These are phyloP conservation scores for Cryphonectria naterciae DNA, from an alignment of 2,329 filamentous ascomycete species.

Conservation along the genomic window DNA sequence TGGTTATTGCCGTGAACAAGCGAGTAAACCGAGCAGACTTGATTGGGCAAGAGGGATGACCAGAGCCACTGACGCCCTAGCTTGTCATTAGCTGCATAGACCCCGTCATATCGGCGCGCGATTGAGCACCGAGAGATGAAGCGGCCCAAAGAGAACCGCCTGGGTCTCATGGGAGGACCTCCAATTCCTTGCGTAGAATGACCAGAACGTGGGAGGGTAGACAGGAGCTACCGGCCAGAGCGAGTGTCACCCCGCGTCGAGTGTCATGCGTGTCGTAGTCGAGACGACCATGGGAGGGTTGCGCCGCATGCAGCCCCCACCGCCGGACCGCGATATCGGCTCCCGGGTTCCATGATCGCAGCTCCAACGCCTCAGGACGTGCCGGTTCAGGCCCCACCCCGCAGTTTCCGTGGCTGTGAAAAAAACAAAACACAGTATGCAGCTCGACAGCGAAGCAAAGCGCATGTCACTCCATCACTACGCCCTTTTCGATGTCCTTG, in stretches of 20 bases:
- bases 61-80: slow-evolving; percentile 17
- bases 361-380: background rate
- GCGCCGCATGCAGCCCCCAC: background rate
- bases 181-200: background rate
- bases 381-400: background rate
- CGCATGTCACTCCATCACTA: background rate
- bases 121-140: slow-evolving; percentile 9
- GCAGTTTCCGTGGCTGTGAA: background rate
- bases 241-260: background rate
- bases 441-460: background rate
- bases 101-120: slow-evolving; percentile 4
- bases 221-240: background rate
- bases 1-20: slow-evolving; percentile 22
- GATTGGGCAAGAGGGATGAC: slow-evolving; percentile 20
- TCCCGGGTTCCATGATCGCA: background rate
- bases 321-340: slow-evolving; percentile 8
- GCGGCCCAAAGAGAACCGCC: background rate
- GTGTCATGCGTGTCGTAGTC: background rate
- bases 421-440: background rate
- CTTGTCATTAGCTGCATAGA: slow-evolving; percentile 10
- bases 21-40: slow-evolving; percentile 12
- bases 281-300: background rate
- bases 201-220: background rate
- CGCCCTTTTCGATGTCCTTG: background rate
- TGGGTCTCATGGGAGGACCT: background rate